A percentile compares a stretch with the other conserved stretches of the same genome.
phyloP scores from a whole-genome alignment of 1,284 basidiomycete genomes.

The Termitomyces sp. region DNA sequence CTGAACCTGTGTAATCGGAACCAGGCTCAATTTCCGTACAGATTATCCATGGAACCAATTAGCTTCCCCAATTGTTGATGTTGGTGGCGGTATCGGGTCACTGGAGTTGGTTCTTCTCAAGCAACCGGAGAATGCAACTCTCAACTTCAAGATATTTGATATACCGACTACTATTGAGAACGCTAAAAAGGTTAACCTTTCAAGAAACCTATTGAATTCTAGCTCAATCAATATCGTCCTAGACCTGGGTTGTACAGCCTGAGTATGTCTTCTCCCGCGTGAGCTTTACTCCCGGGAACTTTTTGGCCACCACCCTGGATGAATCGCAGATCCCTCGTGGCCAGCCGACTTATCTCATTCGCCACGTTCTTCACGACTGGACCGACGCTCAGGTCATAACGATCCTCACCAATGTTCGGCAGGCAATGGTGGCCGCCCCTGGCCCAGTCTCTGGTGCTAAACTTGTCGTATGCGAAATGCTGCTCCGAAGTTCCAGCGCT shows the following conservation, averaged over 20 bases:
- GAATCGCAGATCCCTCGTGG: conserved; percentile 22
- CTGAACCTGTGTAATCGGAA: background rate
- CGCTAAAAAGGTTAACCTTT: conserved; percentile 15
- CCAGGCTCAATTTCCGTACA: conserved; percentile 2
- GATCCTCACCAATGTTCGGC: conserved; percentile 26
- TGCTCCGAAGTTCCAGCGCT: conserved; percentile 20
- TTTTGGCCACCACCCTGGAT: conserved; percentile 21
- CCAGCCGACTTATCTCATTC: conserved; percentile 27
- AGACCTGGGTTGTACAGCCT: conserved; percentile 22
- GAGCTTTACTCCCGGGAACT: conserved; percentile 25
- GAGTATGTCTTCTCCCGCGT: conserved; percentile 16
- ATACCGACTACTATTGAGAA: conserved; percentile 21
- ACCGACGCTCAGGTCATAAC: conserved; percentile 24
- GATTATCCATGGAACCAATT: conserved; percentile 22
- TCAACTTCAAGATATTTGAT: conserved; percentile 22
- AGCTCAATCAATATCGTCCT: background rate
- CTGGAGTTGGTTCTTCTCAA: conserved; percentile 19
- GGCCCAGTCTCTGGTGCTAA: conserved; percentile 10
- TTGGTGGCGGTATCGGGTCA: conserved; percentile 23
- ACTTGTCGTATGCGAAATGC: conserved; percentile 27
- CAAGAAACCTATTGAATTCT: background rate
- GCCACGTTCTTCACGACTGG: conserved; percentile 32
- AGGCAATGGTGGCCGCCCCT: conserved; percentile 21
- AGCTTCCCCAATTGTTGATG: conserved; percentile 19
- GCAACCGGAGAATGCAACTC: conserved; percentile 13